Conservation (phyloP, 1,139 yeast genomes). For the Petasospora fabianii region DNA sequence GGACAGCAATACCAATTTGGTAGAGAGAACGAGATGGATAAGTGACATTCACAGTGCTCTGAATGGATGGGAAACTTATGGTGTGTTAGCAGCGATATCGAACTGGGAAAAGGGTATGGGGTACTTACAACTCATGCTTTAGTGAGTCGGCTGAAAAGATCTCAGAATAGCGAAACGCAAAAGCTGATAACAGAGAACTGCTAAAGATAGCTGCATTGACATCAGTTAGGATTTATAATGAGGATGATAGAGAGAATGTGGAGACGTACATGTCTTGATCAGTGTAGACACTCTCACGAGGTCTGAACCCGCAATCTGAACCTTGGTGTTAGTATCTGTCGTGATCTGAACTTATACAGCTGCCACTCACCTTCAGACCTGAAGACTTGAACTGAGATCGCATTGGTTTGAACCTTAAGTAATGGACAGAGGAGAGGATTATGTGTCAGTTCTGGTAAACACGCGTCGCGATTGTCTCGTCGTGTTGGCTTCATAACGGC, state of each 20-base stretch:
- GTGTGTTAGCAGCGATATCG: not conserved
- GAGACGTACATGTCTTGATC: constrained; percentile 1
- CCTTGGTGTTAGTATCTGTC: not conserved
- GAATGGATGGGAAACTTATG: constrained; percentile 10
- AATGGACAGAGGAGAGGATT: no score
- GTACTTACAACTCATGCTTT: constrained; percentile 14
- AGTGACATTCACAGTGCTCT: constrained; percentile 4
- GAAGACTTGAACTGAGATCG: no score
- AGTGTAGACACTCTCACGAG: not conserved
- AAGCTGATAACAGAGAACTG: not conserved
- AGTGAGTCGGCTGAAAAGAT: constrained; percentile 7
- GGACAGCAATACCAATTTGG: constrained; percentile 4
- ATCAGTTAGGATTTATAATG: not conserved
- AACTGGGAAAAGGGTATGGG: not conserved
- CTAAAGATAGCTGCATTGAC: constrained; percentile 7
- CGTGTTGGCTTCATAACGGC: no score
- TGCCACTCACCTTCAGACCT: no score
- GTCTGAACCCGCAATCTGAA: not conserved
- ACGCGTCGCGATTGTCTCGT: no score
- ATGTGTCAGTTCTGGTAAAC: no score
- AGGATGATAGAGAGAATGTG: not conserved
- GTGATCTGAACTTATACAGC: not conserved
- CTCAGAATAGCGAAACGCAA: not conserved
- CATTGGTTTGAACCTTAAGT: no score
- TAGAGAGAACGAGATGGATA: constrained; percentile 9